Evolutionary conservation across 768 basidiomycete genomes (phyloP), one percentile per base, ranked within the genome.

Genomic region (Suillus alpinus): DNA sequence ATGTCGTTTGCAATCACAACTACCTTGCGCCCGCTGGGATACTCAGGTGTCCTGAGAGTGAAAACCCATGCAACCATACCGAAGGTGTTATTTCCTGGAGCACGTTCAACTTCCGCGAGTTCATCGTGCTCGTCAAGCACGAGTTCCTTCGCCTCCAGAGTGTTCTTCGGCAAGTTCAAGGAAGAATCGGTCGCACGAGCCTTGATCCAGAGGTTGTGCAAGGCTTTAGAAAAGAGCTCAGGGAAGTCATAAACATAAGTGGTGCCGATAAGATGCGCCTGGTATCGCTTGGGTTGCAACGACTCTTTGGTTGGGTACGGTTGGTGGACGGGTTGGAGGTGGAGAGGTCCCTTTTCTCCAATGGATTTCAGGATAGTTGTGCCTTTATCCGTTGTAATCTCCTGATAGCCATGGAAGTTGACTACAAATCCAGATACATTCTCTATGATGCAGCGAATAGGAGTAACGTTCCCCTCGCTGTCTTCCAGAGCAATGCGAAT

Each of bases 201-300:
- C 67, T 88, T 86, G 64, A 83, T 78, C 97, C 97, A 99, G 63
- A 94, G 83, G 68, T 95, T 94, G 69, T 94, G 91, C 62, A 98
- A 80, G 7, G 96, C 95, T 78, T 98, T 98, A 41, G 95, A 89
- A 83, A 98, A 99, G 64, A 99, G 86, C 69, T 97, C 97, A 44
- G 97, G 97, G 89, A 98, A 99, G 77, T 98, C 97, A 76, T 98
- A 98, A 36, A 92, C 95, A 73, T 98, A 99, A 56, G 97, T 99
- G 34, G 97, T 99, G 57, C 97, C 97, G 66, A 97, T 89, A 61
- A 98, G 85, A 75, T 99, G 97, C 26, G 97, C 97, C 72, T 98
- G 96, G 79, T 98, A 98, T 64, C 97, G 94, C 75, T 97, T 95
- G 44, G 97, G 97, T 72, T 99, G 97, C 51, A 99, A 80, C 18